Evolutionary conservation across 2,329 filamentous ascomycete species (phyloP), one percentile per base, ranked within the genome.

Genomic region (Parastagonospora nodorum): DNA sequence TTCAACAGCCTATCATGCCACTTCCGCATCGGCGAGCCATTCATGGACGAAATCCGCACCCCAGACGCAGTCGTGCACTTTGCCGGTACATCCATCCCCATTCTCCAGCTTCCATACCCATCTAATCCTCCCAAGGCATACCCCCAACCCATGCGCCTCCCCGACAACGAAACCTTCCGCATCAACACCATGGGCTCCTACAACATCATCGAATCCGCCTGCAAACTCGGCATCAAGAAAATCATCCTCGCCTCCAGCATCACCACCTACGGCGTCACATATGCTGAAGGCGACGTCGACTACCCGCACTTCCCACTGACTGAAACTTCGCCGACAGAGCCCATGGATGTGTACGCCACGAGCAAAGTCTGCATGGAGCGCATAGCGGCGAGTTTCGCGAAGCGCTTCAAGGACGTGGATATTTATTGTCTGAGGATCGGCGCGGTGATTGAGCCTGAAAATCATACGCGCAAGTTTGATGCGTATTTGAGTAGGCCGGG

Each of bases 41-140:
- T 73, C 12, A 75, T 72, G 33, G 64, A 69, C 2, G 51, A 57
- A 15, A 45, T 66, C 30, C 53, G 57, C 67, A 75, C 10, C 8
- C 83, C 84, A 0, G 82, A 86, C 58, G 84, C 81, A 1, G 79
- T 87, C 31, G 82, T 86, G 42, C 84, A 87, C 63, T 82, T 86
- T 45, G 82, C 79, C 30, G 63, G 64, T 83, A 81, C n/a, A 39
- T 45, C 15, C 5, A 37, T 15, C 14, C 16, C 4, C 32, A 2
- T 30, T 43, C 8, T 24, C 35, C 42, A 24, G 16, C n/a, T n/a
- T 12, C 24, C 38, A 14, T n/a, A 5, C 11, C 11, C 8, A 39
- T 3, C 32, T 48, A 28, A 57, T n/a, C 3, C 24, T 1, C 29
- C 5, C 19, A 24, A 67, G 63, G 64, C 38, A 69, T 69, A 55